Conservation (phyloP, 305 asterid species). For the Fraxinus floribunda region DNA sequence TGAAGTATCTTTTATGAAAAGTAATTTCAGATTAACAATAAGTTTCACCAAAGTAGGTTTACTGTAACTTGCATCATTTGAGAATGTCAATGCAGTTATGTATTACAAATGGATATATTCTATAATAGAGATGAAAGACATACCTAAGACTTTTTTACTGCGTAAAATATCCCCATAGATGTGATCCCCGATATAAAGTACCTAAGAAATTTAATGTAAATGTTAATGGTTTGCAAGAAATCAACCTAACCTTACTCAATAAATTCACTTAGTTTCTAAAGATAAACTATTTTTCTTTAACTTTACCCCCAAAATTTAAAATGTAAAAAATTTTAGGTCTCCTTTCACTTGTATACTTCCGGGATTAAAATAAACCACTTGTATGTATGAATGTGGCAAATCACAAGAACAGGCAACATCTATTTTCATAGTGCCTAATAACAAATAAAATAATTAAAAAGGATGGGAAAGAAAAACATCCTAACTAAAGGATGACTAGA, state of each 20-base stretch:
- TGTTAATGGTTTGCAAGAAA: slow-evolving; percentile 8
- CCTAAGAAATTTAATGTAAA: slow-evolving; percentile 42
- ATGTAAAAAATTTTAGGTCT: neutral
- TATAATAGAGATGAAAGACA: slow-evolving; percentile 13
- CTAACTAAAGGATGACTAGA: slow-evolving; percentile 9
- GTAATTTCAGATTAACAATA: neutral
- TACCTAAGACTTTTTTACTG: slow-evolving; percentile 95
- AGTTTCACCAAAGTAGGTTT: neutral
- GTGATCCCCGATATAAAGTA: slow-evolving; percentile 98
- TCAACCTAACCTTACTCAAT: neutral
- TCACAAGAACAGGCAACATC: slow-evolving; percentile 11
- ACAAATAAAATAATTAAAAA: neutral
- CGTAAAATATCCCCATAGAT: slow-evolving; percentile 97
- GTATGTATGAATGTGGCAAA: neutral
- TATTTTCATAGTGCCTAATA: slow-evolving; percentile 13
- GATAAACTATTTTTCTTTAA: neutral
- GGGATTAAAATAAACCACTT: neutral
- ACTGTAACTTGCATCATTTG: neutral
- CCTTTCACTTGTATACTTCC: neutral
- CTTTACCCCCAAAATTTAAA: neutral
- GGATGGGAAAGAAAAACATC: neutral
- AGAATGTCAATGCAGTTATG: neutral
- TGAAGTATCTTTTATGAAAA: neutral
- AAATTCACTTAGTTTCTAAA: neutral
- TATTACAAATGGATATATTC: neutral